Evolutionary conservation across 257 asterid species (phyloP).

Genomic region (Capsicum rhomboideum): DNA sequence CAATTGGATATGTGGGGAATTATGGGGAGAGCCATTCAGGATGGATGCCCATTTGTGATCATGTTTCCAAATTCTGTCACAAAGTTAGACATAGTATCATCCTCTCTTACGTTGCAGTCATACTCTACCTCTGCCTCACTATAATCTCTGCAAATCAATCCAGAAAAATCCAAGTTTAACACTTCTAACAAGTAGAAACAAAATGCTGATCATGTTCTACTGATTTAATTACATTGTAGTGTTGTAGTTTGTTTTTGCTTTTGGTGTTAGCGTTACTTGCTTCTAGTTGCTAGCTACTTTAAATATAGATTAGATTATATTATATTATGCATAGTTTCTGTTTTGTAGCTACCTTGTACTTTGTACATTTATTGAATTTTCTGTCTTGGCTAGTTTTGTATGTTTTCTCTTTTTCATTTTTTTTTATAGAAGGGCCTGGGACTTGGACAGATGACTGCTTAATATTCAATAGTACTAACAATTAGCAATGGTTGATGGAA

Average conservation of each 20-base stretch:
- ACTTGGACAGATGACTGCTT: no score
- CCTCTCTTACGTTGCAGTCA: conserved; percentile 24
- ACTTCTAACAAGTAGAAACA: background rate
- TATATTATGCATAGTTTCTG: background rate
- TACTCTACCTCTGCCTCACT: conserved; percentile 32
- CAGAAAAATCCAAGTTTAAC: conserved; percentile 13
- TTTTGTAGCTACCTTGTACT: background rate
- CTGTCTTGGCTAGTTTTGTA: no score
- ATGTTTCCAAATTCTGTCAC: conserved; percentile 40
- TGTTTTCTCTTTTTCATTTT: no score
- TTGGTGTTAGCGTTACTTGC: background rate
- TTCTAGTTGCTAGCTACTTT: background rate
- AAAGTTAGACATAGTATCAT: conserved; percentile 19
- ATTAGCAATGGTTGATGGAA: no score
- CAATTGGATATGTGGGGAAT: conserved; percentile 49
- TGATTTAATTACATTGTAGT: background rate
- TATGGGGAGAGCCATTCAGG: conserved; percentile 52
- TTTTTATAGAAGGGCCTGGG: no score
- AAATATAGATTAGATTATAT: background rate
- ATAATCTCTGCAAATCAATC: conserved; percentile 41
- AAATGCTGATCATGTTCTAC: background rate
- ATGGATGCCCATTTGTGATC: conserved; percentile 50
- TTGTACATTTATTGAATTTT: background rate
- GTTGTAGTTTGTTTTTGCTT: background rate
- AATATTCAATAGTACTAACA: no score